Evolutionary conservation across 2,329 filamentous ascomycete species (phyloP), one percentile per base, ranked within the genome.

Genomic region (Diaporthe capsici): DNA sequence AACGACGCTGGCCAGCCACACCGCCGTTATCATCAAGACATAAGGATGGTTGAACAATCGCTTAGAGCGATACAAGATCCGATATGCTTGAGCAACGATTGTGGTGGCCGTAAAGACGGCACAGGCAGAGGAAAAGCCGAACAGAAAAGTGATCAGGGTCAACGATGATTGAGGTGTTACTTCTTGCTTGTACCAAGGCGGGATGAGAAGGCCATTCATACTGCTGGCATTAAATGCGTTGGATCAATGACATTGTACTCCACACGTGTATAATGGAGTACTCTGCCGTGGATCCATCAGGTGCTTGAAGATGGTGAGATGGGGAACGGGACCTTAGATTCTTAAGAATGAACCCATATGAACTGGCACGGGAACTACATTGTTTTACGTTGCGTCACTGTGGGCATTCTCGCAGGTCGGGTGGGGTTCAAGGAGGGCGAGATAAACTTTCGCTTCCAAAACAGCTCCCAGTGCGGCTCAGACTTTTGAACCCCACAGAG

Each of bases 21-120:
- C 84, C 17, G 80, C 68, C 83, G 83, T 85, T 34, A 86, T 79
- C 84, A 85, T 84, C 74, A 80, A 76, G 17, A 85, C 79, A 75
- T 85, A 86, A 3, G 79, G 78, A 25, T 80, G 71, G 4, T 39
- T 71, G 25, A 74, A 82, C 13, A 80, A 74, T 10, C 78, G 78
- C 25, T 80, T 78, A 65, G 80, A 82, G 17, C 81, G 78, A 25
- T 75, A 65, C 70, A 79, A 79, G 37, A 80, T 80, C 55, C 78
- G 73, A 22, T 78, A 74, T 7, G 83, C 82, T 74, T 86, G 84
- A 65, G 81, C 80, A 39, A 80, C 76, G 17, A 81, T 84, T 58
- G 81, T 84, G 78, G 79, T 79, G 71, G 72, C 77, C 34, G 79
- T 80, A 20, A 84, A 80, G 65, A 78, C 80, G 8, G 82, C 83